A percentile compares a stretch with the other conserved stretches of the same genome.
These are phyloP conservation scores for Geotrichum restrictum DNA, from an alignment of 1,139 yeast species.

Conservation along the genomic window DNA sequence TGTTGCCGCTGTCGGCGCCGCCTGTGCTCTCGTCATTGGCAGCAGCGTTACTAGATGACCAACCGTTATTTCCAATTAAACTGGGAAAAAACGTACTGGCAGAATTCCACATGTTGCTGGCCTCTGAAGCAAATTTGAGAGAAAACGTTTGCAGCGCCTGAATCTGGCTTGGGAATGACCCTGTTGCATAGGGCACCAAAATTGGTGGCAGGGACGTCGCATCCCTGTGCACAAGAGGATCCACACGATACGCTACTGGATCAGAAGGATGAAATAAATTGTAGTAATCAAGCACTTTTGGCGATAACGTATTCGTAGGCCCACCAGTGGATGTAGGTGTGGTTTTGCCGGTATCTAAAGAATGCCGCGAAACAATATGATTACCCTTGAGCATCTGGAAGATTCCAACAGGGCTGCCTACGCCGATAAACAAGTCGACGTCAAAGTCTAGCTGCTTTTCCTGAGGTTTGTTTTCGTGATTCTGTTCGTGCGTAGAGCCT, in stretches of 20 bases:
- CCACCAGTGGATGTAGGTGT: conserved; percentile 14
- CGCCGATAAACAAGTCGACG: conserved; percentile 67
- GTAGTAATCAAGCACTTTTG: conserved; percentile 54
- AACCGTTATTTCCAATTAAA: not conserved
- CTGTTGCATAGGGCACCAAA: conserved; percentile 53
- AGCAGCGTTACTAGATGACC: conserved; percentile 6
- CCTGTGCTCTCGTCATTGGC: no score
- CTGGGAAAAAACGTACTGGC: conserved; percentile 8
- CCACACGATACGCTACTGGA: conserved; percentile 82
- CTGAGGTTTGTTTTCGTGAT: not conserved
- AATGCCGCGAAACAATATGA: conserved; percentile 46
- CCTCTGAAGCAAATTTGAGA: conserved; percentile 44
- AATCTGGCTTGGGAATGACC: conserved; percentile 47
- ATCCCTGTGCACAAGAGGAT: conserved; percentile 63
- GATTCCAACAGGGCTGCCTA: conserved; percentile 87
- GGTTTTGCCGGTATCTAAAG: no score
- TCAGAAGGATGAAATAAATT: conserved; percentile 86
- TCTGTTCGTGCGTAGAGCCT: conserved; percentile 20
- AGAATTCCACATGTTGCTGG: conserved; percentile 45
- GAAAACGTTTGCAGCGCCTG: conserved; percentile 40
- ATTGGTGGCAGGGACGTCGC: conserved; percentile 59
- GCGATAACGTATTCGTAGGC: conserved; percentile 26
- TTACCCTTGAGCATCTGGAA: conserved; percentile 65
- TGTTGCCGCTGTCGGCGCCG: not conserved
- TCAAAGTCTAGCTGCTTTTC: conserved; percentile 52